A percentile compares a stretch with the other conserved stretches of the same genome.
Evolutionary conservation across 148 eudicot species (phyloP).

Genomic region (Rhododendron williamsianum): DNA sequence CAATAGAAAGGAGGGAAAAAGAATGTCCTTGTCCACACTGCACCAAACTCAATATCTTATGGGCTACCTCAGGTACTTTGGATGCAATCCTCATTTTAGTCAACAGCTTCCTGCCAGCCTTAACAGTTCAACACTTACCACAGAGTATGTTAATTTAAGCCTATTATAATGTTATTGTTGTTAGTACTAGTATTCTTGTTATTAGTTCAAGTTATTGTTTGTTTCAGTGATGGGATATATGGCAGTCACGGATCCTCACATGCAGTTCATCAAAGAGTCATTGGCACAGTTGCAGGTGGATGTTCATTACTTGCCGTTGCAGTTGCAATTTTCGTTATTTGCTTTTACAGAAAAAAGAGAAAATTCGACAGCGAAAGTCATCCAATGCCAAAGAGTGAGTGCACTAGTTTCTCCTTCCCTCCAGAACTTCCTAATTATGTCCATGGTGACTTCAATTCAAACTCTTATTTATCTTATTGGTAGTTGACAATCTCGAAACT

Average conservation of each 20-base stretch:
- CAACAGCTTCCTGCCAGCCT: slow-evolving; percentile 21
- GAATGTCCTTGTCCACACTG: not conserved
- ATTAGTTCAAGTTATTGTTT: not conserved
- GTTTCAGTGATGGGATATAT: slow-evolving; percentile 33
- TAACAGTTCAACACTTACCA: slow-evolving; percentile 26
- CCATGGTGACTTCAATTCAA: not conserved
- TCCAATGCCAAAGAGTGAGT: slow-evolving; percentile 35
- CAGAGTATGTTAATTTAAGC: slow-evolving; percentile 31
- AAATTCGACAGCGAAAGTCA: slow-evolving; percentile 16
- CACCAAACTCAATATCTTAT: slow-evolving; percentile 2
- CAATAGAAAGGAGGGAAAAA: not conserved
- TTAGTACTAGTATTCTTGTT: not conserved
- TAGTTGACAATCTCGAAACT: not conserved
- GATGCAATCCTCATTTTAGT: slow-evolving; percentile 37
- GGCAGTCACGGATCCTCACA: slow-evolving; percentile 15
- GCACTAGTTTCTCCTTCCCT: slow-evolving; percentile 2
- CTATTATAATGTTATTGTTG: not conserved
- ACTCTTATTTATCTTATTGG: not conserved
- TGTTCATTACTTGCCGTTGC: slow-evolving; percentile 15
- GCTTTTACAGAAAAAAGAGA: slow-evolving; percentile 20
- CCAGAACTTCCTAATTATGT: slow-evolving; percentile 1
- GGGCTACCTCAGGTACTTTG: slow-evolving; percentile 25
- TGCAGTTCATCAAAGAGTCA: slow-evolving; percentile 9
- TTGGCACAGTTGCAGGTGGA: slow-evolving; percentile 25
- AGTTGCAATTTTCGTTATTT: slow-evolving; percentile 17